Percentiles rank a stretch among this genome's conserved stretches.
phyloP scores from a whole-genome alignment of 768 basidiomycete genomes.

The Tricholoma saponaceum region DNA sequence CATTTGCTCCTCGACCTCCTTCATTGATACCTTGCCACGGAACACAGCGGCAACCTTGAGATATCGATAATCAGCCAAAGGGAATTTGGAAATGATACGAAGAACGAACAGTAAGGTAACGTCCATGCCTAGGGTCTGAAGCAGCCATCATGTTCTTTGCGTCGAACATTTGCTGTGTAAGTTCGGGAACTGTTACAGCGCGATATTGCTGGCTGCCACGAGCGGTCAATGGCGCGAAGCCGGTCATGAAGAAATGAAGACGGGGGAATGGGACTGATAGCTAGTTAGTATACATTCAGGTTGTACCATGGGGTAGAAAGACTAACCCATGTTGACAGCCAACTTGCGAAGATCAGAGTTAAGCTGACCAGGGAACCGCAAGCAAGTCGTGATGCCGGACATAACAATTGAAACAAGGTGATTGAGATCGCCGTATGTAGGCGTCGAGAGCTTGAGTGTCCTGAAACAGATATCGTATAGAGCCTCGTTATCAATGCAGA shows the following conservation, averaged over 20 bases:
- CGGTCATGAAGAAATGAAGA: constrained; percentile 99
- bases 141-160: constrained; percentile 99
- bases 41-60: constrained; percentile 85
- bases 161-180: constrained; percentile 99
- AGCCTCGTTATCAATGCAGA: constrained; percentile 99
- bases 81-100: neutral
- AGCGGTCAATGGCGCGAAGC: constrained; percentile 91
- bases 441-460: constrained; percentile 92
- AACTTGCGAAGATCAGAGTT: constrained; percentile 98
- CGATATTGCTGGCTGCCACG: constrained; percentile 95
- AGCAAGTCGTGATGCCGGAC: constrained; percentile 97
- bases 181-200: constrained; percentile 94
- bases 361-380: constrained; percentile 99
- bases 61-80: neutral
- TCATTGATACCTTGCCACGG: constrained; percentile 99
- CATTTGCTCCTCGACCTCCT: constrained; percentile 99
- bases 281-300: neutral
- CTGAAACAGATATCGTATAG: constrained; percentile 99
- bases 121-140: constrained; percentile 92
- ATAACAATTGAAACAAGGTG: constrained; percentile 97
- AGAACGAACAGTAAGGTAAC: constrained; percentile 83
- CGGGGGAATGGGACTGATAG: constrained; percentile 89
- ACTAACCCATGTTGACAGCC: constrained; percentile 97
- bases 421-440: constrained; percentile 97
- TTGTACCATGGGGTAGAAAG: neutral